These are phyloP conservation scores for Tetracladium setigerum DNA, from an alignment of 495 filamentous ascomycete species.

Conservation along the genomic window DNA sequence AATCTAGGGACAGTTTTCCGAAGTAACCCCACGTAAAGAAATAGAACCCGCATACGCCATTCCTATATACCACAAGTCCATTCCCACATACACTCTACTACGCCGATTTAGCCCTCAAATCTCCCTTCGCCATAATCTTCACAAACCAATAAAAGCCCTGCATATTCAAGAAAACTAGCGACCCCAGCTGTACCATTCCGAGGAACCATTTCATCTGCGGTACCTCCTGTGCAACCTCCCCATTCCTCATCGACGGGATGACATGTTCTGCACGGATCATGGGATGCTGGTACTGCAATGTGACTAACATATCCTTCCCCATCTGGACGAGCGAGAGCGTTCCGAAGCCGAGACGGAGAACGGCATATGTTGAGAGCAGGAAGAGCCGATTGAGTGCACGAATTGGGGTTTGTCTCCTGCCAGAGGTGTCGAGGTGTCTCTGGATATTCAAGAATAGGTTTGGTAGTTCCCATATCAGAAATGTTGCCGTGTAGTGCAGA, in stretches of 20 bases:
- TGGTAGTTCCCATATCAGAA: conserved; percentile 4
- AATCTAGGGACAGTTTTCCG: too few species aligned
- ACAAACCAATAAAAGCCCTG: conserved; percentile 6
- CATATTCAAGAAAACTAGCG: background rate
- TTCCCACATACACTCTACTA: too few species aligned
- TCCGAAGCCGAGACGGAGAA: background rate
- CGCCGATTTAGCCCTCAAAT: background rate
- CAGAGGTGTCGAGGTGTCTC: background rate
- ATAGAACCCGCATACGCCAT: too few species aligned
- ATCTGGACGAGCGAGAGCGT: background rate
- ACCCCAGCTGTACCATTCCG: background rate
- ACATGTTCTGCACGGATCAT: background rate
- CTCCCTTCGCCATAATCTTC: conserved; percentile 1
- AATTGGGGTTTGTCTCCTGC: background rate
- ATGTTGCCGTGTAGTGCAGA: conserved; percentile 1
- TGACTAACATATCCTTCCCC: background rate
- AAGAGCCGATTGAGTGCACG: background rate
- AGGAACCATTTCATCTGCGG: background rate
- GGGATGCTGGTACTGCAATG: background rate
- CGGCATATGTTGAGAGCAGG: background rate
- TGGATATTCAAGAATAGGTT: conserved; percentile 4
- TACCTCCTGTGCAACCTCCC: background rate
- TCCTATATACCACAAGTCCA: too few species aligned
- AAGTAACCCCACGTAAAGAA: too few species aligned
- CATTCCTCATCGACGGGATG: background rate